Base-by-base conservation (phyloP, 2,329 filamentous ascomycete genomes). In the Pestalotiopsis fici region DNA sequence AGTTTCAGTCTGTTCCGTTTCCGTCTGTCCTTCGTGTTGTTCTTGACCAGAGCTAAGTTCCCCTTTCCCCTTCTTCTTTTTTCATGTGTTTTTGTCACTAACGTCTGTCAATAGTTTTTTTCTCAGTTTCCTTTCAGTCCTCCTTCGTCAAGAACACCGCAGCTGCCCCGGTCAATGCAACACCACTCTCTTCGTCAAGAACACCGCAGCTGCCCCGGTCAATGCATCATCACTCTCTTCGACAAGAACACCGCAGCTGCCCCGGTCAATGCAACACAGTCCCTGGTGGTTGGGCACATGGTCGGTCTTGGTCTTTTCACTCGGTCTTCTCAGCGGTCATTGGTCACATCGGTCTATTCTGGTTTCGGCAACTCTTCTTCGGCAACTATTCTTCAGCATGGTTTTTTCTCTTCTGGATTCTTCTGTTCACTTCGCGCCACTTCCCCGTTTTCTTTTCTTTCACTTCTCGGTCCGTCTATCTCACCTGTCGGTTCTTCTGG, bases 211-310 rank as follows among this genome's bases (percentile, higher is more conserved):
- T 61, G 59, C 59, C n/a, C 59, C 59, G 59, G 59, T 61, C 15
- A 61, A 43, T 3, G 59, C 59, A 39, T 23, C 15, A 35, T 37
- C n/a, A n/a, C n/a, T n/a, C n/a, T n/a, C n/a, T n/a, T n/a, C 25
- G 59, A 62, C 37, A 62, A 39, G 35, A 62, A 62, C 35, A 62
- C 59, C 59, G 59, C 59, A 61, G 59, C 59, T 61, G 59, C 59
- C n/a, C 59, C 59, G 59, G 59, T 61, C 15, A 61, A 43, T 11
- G 59, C 59, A 39, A 21, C 59, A 39, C 4, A 23, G 47, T n/a
- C 47, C 18, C 15, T n/a, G 47, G 47, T 54, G 31, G 54, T 23
- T 25, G 54, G 54, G 54, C 54, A 13, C 13, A 15, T 47, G 25
- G 21, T 56, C 25, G 54, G 54, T 56, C n/a, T 56, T 56, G 54